Conservation (phyloP, 257 asterid genomes). For the Perilla frutescens region DNA sequence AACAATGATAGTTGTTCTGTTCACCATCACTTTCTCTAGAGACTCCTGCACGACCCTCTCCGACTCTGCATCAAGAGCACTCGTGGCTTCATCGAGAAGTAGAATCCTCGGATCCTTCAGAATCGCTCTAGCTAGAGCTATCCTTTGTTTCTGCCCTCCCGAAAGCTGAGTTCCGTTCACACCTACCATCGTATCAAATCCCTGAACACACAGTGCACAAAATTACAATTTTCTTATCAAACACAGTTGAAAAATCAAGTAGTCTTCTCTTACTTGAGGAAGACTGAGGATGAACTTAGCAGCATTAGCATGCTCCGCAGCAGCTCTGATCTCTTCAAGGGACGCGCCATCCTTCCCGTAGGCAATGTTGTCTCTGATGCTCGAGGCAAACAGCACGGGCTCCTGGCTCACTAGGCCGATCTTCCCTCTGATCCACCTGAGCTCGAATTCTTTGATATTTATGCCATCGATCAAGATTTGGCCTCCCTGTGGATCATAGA, state of each 20-base stretch:
- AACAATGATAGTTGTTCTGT: slow-evolving; percentile 53
- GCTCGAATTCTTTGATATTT: slow-evolving; percentile 53
- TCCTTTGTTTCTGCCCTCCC: slow-evolving; percentile 68
- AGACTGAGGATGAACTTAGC: slow-evolving; percentile 49
- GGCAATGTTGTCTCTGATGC: slow-evolving; percentile 51
- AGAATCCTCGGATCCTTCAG: slow-evolving; percentile 54
- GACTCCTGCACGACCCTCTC: slow-evolving; percentile 61
- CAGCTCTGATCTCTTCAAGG: slow-evolving; percentile 44
- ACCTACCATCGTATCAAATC: slow-evolving; percentile 52
- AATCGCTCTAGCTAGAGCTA: slow-evolving; percentile 68
- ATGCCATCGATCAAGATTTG: slow-evolving; percentile 56
- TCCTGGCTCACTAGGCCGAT: slow-evolving; percentile 66
- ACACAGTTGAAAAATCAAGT: too few species aligned
- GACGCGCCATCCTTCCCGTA: slow-evolving; percentile 52
- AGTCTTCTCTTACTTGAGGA: slow-evolving; percentile 42
- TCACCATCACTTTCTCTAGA: slow-evolving; percentile 52
- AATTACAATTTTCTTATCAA: too few species aligned
- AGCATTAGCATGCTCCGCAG: slow-evolving; percentile 50
- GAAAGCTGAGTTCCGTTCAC: slow-evolving; percentile 60
- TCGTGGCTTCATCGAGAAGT: slow-evolving; percentile 69
- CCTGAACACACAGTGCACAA: slow-evolving; percentile 30
- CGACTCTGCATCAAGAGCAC: slow-evolving; percentile 63
- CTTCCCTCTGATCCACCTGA: slow-evolving; percentile 61
- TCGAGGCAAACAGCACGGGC: slow-evolving; percentile 53
- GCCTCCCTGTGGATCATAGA: slow-evolving; percentile 65